phyloP scores from a whole-genome alignment of 352 stramenopile species.

The Pythium biforme region DNA sequence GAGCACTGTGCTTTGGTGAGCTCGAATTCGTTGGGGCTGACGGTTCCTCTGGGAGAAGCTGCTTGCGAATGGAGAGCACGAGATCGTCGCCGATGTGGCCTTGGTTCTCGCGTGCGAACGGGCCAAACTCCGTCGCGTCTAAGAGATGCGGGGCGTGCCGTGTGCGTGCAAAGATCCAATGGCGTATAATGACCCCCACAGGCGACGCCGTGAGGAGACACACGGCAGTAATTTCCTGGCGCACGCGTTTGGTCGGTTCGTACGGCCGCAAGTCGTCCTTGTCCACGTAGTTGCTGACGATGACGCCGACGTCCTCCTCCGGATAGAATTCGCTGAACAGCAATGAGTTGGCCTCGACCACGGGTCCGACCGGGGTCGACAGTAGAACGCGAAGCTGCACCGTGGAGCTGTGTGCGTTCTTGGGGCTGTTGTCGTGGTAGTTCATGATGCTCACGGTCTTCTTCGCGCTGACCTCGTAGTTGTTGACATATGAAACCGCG shows the following conservation, averaged over 20 bases:
- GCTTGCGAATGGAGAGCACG: constrained; percentile 32
- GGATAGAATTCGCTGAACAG: constrained; percentile 16
- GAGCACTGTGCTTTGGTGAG: neutral
- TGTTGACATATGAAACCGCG: constrained; percentile 43
- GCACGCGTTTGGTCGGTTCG: constrained; percentile 25
- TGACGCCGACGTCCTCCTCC: constrained; percentile 5
- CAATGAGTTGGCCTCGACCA: constrained; percentile 21
- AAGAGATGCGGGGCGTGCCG: constrained; percentile 2
- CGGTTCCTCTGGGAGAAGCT: neutral
- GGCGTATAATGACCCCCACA: constrained; percentile 12
- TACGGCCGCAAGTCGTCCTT: constrained; percentile 43
- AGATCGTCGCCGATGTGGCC: constrained; percentile 8
- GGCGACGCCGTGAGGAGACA: constrained; percentile 1
- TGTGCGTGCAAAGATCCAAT: constrained; percentile 13
- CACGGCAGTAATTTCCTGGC: constrained; percentile 14
- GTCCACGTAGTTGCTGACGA: constrained; percentile 31
- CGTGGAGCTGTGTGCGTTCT: constrained; percentile 25
- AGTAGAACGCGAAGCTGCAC: constrained; percentile 45
- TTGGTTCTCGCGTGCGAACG: constrained; percentile 25
- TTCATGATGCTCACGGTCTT: constrained; percentile 59
- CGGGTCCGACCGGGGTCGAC: constrained; percentile 20
- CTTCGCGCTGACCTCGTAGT: constrained; percentile 60
- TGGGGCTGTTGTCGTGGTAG: constrained; percentile 58
- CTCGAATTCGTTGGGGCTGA: no score
- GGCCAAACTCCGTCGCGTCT: constrained; percentile 8